phyloP scores from a whole-genome alignment of 306 rosid genomes.

The Purshia tridentata region DNA sequence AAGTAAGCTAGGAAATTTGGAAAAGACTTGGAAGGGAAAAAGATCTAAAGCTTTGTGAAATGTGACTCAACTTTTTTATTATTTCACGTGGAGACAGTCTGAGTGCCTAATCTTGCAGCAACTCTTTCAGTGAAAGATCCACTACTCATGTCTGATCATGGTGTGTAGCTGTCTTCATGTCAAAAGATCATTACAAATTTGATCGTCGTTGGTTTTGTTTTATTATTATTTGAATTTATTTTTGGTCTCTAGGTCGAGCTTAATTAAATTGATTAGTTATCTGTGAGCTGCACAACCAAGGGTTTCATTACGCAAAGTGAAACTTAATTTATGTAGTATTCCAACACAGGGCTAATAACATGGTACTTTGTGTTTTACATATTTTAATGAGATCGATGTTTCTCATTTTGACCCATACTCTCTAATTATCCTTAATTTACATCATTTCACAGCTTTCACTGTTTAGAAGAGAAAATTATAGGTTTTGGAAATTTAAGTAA shows the following conservation, averaged over 20 bases:
- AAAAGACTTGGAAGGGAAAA: conserved; percentile 11
- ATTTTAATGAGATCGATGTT: too few species aligned
- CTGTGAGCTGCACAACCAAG: neutral
- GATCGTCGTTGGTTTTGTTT: conserved; percentile 5
- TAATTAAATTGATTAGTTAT: neutral
- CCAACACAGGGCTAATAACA: too few species aligned
- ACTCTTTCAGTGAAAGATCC: conserved; percentile 24
- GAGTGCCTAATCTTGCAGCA: conserved; percentile 25
- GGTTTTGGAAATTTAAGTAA: too few species aligned
- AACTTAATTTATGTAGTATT: neutral
- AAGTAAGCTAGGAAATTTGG: conserved; percentile 1
- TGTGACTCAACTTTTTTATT: neutral
- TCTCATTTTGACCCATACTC: too few species aligned
- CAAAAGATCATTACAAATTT: conserved; percentile 27
- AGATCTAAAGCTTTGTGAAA: neutral
- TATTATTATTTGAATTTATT: neutral
- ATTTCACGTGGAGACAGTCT: conserved; percentile 36
- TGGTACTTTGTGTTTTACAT: too few species aligned
- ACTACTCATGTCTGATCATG: conserved; percentile 8
- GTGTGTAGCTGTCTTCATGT: conserved; percentile 16
- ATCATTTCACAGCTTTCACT: too few species aligned
- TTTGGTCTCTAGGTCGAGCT: neutral
- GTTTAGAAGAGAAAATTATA: too few species aligned
- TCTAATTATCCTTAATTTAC: too few species aligned
- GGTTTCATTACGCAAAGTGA: neutral